Evolutionary conservation across 1,284 basidiomycete species (phyloP), one percentile per base, ranked within the genome.

Genomic region (Ustilago lituana): DNA sequence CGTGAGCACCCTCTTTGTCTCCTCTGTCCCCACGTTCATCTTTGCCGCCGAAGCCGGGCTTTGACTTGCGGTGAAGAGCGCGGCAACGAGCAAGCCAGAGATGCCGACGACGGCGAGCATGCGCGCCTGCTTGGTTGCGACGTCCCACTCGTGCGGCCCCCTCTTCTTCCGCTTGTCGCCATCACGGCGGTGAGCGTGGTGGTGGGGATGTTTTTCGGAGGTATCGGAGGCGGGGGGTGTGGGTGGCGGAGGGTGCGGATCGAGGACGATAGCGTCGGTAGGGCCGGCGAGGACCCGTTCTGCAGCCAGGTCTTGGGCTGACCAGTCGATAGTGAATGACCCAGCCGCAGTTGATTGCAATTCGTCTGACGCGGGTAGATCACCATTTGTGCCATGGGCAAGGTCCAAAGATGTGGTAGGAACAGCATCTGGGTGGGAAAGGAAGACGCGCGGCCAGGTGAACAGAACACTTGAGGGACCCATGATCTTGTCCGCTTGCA

Each of bases 391-490:
- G n/a, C n/a, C n/a, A n/a, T n/a, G n/a, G n/a, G n/a, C n/a, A n/a
- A n/a, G n/a, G n/a, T n/a, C n/a, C n/a, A n/a, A n/a, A n/a, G n/a
- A n/a, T n/a, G n/a, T n/a, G n/a, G n/a, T n/a, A n/a, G n/a, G n/a
- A n/a, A n/a, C n/a, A n/a, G n/a, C n/a, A n/a, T n/a, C n/a, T n/a
- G n/a, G n/a, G n/a, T n/a, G n/a, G n/a, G n/a, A n/a, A n/a, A n/a
- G n/a, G n/a, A 59, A 68, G 12, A 47, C n/a, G 10, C 15, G 11
- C 2, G 48, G 19, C 72, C 74, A 76, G 10, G 73, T 77, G 35
- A 69, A 69, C 5, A 78, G 47, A 22, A 70, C 73, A 38, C 77
- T 77, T 2, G 35, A 32, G 3, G 47, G 37, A 5, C 70, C 71
- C 58, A 78, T 69, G 50, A 75, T 57, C 2, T 29, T 49, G 24